These are phyloP conservation scores for Tulasnella sp. DNA, from an alignment of 768 basidiomycete genomes.

Conservation along the genomic window DNA sequence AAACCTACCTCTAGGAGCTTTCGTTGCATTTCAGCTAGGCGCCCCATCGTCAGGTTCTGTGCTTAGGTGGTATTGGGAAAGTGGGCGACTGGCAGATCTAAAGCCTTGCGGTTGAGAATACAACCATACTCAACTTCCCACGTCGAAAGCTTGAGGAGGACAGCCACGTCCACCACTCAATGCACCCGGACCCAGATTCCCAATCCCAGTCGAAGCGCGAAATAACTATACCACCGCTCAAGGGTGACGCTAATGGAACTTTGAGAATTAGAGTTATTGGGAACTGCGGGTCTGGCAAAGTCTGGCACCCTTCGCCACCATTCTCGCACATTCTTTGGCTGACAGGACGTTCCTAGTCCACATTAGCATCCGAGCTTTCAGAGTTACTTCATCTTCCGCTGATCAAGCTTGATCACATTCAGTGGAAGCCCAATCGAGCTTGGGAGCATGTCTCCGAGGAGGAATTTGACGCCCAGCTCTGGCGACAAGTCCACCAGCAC, in stretches of 20 bases:
- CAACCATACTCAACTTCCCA: background rate
- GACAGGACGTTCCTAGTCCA: background rate
- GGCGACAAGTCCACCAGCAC: background rate
- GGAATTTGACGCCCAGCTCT: background rate
- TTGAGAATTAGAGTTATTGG: background rate
- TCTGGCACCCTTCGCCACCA: background rate
- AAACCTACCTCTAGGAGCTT: constrained; percentile 62
- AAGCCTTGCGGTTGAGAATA: background rate
- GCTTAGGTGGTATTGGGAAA: background rate
- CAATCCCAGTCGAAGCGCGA: background rate
- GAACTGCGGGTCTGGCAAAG: constrained; percentile 1
- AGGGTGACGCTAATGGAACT: background rate
- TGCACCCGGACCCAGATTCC: no score
- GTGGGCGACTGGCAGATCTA: background rate
- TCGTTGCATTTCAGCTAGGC: constrained; percentile 93
- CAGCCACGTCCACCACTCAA: no score
- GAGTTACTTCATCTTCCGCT: background rate
- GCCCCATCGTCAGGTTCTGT: constrained; percentile 49
- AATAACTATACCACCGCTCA: background rate
- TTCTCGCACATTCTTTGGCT: background rate
- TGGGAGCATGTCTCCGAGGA: background rate
- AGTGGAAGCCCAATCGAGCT: background rate
- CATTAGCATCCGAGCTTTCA: background rate
- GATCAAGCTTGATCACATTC: background rate
- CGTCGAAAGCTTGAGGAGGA: background rate